Evolutionary conservation across 2,329 filamentous ascomycete species (phyloP).

Genomic region (Verticillium nubilum): DNA sequence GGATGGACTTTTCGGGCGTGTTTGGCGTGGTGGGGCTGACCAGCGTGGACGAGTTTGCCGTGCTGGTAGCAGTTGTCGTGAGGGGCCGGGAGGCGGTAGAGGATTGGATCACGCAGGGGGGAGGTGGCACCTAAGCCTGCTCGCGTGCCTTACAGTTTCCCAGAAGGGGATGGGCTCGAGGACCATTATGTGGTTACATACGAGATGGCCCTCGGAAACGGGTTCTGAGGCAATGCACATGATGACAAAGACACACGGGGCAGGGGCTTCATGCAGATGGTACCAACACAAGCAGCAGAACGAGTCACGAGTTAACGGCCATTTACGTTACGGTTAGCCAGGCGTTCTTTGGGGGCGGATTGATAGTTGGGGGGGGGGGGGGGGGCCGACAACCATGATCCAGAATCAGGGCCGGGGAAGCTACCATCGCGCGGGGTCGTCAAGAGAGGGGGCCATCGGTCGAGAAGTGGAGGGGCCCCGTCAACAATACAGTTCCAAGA

Average conservation of each 20-base stretch:
- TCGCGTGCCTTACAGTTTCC: background rate
- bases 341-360: background rate
- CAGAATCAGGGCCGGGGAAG: too few relatives aligned
- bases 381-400: background rate
- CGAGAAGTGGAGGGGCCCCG: too few relatives aligned
- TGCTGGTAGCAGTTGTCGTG: slow-evolving; percentile 10
- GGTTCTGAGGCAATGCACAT: background rate
- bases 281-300: background rate
- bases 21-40: slow-evolving; percentile 10
- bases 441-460: too few relatives aligned
- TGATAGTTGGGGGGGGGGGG: background rate
- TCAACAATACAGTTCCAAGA: background rate
- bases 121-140: background rate
- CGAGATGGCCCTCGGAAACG: background rate
- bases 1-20: slow-evolving; percentile 12
- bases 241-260: background rate
- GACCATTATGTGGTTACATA: background rate
- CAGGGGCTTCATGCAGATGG: background rate
- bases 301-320: background rate
- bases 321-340: background rate
- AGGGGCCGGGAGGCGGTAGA: slow-evolving; percentile 10
- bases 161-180: too few relatives aligned
- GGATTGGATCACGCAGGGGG: slow-evolving; percentile 10
- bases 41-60: slow-evolving; percentile 11
- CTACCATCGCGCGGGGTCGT: too few relatives aligned